Conservation (phyloP, 2,329 filamentous ascomycete species). For the Venturia carpophila region DNA sequence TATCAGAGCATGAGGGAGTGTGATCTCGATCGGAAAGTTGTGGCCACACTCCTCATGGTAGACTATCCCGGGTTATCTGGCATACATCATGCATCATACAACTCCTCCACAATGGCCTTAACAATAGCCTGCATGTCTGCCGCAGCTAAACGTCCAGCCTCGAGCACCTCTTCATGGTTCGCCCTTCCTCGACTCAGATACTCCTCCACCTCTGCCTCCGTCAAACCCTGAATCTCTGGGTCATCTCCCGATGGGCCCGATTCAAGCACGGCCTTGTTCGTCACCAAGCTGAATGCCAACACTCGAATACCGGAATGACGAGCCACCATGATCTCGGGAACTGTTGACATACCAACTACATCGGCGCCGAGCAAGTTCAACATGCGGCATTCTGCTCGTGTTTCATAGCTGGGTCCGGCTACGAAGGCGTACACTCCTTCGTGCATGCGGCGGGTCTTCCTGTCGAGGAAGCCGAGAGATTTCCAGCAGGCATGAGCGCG, state of each 20-base stretch:
- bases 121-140: constrained; percentile 50
- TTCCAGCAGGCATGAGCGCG: constrained; percentile 51
- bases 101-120: constrained; percentile 6
- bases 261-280: constrained; percentile 55
- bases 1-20: background rate
- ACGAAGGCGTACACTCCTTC: constrained; percentile 61
- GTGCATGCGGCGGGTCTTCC: constrained; percentile 46
- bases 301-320: constrained; percentile 56
- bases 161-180: constrained; percentile 57
- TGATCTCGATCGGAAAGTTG: background rate
- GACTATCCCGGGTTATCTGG: background rate
- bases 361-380: constrained; percentile 55
- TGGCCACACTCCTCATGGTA: background rate
- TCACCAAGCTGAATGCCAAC: constrained; percentile 58
- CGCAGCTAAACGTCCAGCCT: constrained; percentile 52
- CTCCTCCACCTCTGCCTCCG: constrained; percentile 43
- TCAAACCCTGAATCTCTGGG: constrained; percentile 43
- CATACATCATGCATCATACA: constrained; percentile 6
- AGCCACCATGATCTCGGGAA: constrained; percentile 60
- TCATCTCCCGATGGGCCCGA: constrained; percentile 53
- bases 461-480: constrained; percentile 36
- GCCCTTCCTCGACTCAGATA: constrained; percentile 53
- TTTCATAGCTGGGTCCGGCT: constrained; percentile 57
- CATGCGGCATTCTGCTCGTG: constrained; percentile 57
- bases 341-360: constrained; percentile 63